Evolutionary conservation across 371 early-diverging fungal species (phyloP).

Genomic region (Basidiobolus meristosporus): DNA sequence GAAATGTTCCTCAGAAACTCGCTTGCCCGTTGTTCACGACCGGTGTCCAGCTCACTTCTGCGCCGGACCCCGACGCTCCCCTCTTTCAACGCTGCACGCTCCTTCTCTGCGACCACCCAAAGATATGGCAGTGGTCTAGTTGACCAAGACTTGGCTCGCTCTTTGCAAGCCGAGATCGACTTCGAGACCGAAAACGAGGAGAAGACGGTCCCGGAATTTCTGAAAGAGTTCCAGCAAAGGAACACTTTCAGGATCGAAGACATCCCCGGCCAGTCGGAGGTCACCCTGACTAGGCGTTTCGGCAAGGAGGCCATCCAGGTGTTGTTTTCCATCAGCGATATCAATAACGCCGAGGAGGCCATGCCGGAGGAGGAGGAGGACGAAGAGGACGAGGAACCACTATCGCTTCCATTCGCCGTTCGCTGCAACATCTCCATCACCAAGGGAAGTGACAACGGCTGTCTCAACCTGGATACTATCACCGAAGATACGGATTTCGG

Average conservation of each 20-base stretch:
- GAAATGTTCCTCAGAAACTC: too few species aligned
- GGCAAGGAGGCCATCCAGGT: constrained; percentile 84
- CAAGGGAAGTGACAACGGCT: constrained; percentile 48
- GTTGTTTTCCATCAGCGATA: constrained; percentile 70
- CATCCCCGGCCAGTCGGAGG: constrained; percentile 60
- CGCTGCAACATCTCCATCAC: constrained; percentile 61
- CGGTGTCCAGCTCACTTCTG: too few species aligned
- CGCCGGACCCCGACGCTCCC: too few species aligned
- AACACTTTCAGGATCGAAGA: constrained; percentile 73
- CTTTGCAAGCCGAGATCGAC: constrained; percentile 55
- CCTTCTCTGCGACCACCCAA: neutral
- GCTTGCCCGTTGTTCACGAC: too few species aligned
- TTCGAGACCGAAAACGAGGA: constrained; percentile 58
- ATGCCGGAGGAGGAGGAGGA: constrained; percentile 24
- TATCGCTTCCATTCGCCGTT: constrained; percentile 54
- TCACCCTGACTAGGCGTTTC: constrained; percentile 59
- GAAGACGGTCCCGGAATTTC: constrained; percentile 36
- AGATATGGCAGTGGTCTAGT: constrained; percentile 14
- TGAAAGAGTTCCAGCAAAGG: constrained; percentile 52
- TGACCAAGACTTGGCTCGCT: constrained; percentile 47
- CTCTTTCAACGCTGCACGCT: neutral
- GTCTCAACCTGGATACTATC: constrained; percentile 57
- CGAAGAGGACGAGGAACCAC: constrained; percentile 13
- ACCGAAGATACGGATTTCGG: constrained; percentile 72
- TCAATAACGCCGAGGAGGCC: constrained; percentile 35